These are phyloP conservation scores for Phaffia tasmanica DNA, from an alignment of 768 basidiomycete species.

Conservation along the genomic window DNA sequence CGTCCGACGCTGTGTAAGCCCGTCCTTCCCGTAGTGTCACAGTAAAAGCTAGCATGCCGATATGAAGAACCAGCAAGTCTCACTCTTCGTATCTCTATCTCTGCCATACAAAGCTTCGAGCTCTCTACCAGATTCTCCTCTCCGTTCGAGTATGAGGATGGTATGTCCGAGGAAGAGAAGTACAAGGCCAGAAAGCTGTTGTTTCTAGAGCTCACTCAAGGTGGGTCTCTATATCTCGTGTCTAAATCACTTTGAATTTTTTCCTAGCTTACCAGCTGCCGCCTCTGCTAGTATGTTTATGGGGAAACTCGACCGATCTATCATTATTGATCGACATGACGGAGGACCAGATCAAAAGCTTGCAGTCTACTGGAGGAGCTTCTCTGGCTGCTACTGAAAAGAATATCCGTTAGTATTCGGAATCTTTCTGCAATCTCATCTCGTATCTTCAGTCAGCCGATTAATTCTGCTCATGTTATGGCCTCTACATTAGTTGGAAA, in stretches of 20 bases:
- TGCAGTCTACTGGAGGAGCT: conserved; percentile 96
- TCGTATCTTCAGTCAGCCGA: no score
- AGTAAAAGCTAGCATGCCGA: no score
- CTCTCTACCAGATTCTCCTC: conserved; percentile 82
- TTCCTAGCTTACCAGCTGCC: background rate
- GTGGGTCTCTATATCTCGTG: conserved; percentile 39
- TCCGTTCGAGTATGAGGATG: conserved; percentile 56
- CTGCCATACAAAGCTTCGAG: conserved; percentile 48
- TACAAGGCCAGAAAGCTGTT: conserved; percentile 54
- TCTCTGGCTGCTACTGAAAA: conserved; percentile 89
- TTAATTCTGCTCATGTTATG: no score
- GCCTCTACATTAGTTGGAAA: conserved; percentile 50
- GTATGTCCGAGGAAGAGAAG: conserved; percentile 42
- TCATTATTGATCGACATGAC: conserved; percentile 72
- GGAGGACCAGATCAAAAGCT: conserved; percentile 91
- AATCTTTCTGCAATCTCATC: no score
- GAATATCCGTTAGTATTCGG: conserved; percentile 50
- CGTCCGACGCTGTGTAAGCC: conserved; percentile 58
- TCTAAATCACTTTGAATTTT: conserved; percentile 3
- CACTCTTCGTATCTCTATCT: no score
- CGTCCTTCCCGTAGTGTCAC: no score
- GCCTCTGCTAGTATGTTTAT: conserved; percentile 64
- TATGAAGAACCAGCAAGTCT: no score
- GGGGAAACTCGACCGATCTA: conserved; percentile 94
- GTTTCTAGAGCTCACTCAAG: conserved; percentile 88